phyloP scores from a whole-genome alignment of 306 rosid species.

The Mimosa pudica region DNA sequence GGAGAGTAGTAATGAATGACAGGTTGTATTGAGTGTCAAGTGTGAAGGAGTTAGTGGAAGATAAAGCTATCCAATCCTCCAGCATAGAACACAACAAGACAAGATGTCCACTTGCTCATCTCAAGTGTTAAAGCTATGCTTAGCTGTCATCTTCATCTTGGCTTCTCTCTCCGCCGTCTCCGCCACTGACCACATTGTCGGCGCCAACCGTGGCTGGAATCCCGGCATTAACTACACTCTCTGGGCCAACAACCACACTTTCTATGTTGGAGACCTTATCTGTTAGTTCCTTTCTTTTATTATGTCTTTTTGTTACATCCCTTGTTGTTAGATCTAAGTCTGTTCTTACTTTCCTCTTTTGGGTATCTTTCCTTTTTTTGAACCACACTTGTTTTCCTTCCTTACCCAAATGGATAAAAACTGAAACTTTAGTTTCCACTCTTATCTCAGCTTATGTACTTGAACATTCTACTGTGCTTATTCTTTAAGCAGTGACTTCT shows the following conservation, averaged over 20 bases:
- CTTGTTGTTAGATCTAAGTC: neutral
- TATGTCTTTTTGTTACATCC: neutral
- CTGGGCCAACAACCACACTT: conserved; percentile 88
- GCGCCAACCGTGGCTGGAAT: conserved; percentile 95
- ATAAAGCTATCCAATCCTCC: neutral
- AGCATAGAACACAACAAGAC: neutral
- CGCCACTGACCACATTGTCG: conserved; percentile 88
- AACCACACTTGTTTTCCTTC: neutral
- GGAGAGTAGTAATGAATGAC: neutral
- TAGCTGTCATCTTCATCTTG: conserved; percentile 37
- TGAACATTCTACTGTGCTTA: neutral
- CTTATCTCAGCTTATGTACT: neutral
- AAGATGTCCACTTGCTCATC: conserved; percentile 18
- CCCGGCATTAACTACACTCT: conserved; percentile 81
- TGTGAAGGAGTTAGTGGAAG: neutral
- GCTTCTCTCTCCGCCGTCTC: conserved; percentile 37
- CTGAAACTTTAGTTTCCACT: no score
- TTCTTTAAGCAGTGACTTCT: neutral
- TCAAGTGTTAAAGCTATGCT: conserved; percentile 30
- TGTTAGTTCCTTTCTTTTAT: conserved; percentile 43
- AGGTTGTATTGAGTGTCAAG: neutral
- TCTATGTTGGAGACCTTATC: conserved; percentile 80
- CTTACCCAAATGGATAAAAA: neutral
- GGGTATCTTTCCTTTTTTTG: conserved; percentile 5
- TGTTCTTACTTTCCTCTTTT: neutral